Evolutionary conservation across 208 protist genomes (phyloP).

Genomic region (Acanthamoeba castellanii): DNA sequence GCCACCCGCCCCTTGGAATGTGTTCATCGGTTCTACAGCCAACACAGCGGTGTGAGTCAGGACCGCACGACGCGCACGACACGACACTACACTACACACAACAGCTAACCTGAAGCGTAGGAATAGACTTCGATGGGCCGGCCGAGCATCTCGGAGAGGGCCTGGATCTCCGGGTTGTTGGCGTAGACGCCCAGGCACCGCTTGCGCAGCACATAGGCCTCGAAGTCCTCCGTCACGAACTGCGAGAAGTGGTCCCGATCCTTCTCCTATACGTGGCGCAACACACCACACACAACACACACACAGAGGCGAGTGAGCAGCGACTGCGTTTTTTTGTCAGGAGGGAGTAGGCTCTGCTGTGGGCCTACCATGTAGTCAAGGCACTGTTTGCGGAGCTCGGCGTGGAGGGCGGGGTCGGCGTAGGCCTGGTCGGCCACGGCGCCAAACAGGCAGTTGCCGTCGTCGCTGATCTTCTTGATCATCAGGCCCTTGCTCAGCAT

Average conservation of each 20-base stretch:
- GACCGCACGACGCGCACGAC: not conserved
- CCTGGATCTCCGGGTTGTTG: constrained; percentile 86
- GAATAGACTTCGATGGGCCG: constrained; percentile 84
- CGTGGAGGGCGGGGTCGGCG: constrained; percentile 83
- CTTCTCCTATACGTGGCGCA: not conserved
- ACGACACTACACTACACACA: too few relatives aligned
- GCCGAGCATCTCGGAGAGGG: constrained; percentile 83
- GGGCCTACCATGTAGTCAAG: constrained; percentile 81
- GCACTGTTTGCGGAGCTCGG: constrained; percentile 78
- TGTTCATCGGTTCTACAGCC: constrained; percentile 82
- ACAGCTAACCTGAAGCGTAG: constrained; percentile 19
- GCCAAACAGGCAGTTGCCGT: constrained; percentile 87
- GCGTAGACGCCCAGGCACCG: constrained; percentile 65
- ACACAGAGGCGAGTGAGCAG: not conserved
- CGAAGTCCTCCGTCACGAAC: constrained; percentile 78
- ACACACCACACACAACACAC: constrained; percentile 2
- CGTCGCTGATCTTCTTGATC: constrained; percentile 61
- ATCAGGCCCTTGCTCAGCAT: constrained; percentile 18
- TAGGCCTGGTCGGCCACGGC: constrained; percentile 84
- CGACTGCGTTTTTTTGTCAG: not conserved
- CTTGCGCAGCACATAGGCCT: constrained; percentile 75
- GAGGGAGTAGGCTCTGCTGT: constrained; percentile 69
- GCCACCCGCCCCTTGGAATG: constrained; percentile 77
- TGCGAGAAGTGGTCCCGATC: constrained; percentile 79
- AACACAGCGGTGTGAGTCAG: not conserved